A percentile compares a stretch with the other conserved stretches of the same genome.
These are phyloP conservation scores for Colletotrichum neosansevieriae DNA, from an alignment of 2,329 filamentous ascomycete genomes.

Conservation along the genomic window DNA sequence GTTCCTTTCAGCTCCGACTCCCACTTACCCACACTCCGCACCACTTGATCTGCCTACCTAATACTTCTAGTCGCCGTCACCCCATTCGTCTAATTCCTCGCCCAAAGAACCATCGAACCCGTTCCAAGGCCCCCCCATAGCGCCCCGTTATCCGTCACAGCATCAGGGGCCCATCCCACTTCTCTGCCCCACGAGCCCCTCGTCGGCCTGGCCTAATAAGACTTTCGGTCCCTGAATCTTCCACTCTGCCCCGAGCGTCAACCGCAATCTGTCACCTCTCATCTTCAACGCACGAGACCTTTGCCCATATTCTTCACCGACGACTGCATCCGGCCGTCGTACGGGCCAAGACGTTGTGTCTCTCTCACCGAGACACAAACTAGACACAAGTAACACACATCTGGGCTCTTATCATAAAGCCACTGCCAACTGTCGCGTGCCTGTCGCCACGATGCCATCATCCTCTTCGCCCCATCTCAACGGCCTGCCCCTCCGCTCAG, in stretches of 20 bases:
- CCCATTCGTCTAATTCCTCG: slow-evolving; percentile 13
- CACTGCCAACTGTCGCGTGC: neutral
- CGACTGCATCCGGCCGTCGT: slow-evolving; percentile 9
- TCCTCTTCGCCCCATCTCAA: slow-evolving; percentile 33
- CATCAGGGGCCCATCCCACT: slow-evolving; percentile 9
- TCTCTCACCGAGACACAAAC: slow-evolving; percentile 9
- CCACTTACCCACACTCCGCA: neutral
- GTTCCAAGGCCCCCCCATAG: slow-evolving; percentile 1
- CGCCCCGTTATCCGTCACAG: slow-evolving; percentile 25
- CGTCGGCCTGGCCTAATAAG: slow-evolving; percentile 25
- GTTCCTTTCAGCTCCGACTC: neutral
- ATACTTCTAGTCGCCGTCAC: neutral
- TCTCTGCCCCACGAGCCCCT: slow-evolving; percentile 35
- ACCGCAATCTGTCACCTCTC: slow-evolving; percentile 37
- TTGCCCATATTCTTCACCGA: slow-evolving; percentile 18
- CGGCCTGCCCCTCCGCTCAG: slow-evolving; percentile 54
- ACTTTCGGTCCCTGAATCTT: slow-evolving; percentile 16
- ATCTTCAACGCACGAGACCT: slow-evolving; percentile 12
- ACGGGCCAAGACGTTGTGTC: neutral
- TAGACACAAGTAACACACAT: neutral
- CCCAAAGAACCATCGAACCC: neutral
- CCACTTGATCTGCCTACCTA: neutral
- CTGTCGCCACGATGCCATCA: slow-evolving; percentile 37
- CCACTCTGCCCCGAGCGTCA: neutral
- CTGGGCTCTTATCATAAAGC: slow-evolving; percentile 11